Conservation (phyloP, 768 basidiomycete species). For the Suillus brevipes region DNA sequence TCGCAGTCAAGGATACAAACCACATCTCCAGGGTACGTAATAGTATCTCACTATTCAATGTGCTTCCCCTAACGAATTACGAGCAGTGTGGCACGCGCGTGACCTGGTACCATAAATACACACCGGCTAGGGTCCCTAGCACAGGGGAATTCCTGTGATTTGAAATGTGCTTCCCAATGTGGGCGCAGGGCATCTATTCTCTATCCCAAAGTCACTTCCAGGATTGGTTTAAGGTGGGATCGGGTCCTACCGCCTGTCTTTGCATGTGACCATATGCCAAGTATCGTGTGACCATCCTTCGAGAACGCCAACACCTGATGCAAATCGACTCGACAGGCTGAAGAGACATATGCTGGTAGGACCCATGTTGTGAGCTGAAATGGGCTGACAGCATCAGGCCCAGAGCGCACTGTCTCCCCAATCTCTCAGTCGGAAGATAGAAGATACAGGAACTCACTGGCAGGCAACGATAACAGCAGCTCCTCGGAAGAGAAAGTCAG, state of each 20-base stretch:
- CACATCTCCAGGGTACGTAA: background rate
- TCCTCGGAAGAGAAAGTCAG: conserved; percentile 29
- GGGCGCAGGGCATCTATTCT: no score
- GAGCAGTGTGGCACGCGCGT: background rate
- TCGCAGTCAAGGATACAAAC: no score
- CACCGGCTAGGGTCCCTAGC: background rate
- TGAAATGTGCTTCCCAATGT: background rate
- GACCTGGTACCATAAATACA: background rate
- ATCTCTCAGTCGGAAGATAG: conserved; percentile 61
- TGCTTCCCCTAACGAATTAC: no score
- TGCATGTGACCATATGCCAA: conserved; percentile 38
- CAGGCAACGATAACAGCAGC: conserved; percentile 33
- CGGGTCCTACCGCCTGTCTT: conserved; percentile 24
- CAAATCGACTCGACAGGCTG: conserved; percentile 39
- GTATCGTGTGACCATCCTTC: conserved; percentile 42
- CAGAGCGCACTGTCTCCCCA: conserved; percentile 47
- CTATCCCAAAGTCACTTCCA: no score
- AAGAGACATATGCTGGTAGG: conserved; percentile 35
- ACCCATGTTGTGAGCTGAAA: conserved; percentile 2
- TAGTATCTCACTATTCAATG: no score
- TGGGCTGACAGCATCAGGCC: conserved; percentile 58
- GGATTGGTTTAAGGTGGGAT: background rate
- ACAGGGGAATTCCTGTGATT: background rate
- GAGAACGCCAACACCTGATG: conserved; percentile 48
- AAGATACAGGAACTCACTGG: conserved; percentile 47